Base-by-base conservation (phyloP, 2,329 filamentous ascomycete species). In the Xylariaceae sp. region DNA sequence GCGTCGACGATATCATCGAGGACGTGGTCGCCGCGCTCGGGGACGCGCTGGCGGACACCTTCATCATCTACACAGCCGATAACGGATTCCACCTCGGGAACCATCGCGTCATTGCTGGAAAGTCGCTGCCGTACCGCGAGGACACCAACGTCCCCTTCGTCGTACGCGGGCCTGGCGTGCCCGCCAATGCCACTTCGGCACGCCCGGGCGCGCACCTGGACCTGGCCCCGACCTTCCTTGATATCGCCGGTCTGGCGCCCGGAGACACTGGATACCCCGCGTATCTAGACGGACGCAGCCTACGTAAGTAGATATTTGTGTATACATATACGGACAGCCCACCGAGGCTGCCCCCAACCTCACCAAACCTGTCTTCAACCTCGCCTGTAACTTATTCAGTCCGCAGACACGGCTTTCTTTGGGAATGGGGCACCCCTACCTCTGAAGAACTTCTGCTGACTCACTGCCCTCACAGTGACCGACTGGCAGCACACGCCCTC, bases 1-100 rank as follows among this genome's bases (percentile, higher is more conserved):
- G 55, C 3, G 42, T 60, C 1, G 56, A 60, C 25, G 56, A 59
- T 14, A 54, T 59, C 3, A 41, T 59, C 4, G 45, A 51, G 19
- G 54, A 58, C 31, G 47, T 58, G 1, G 29, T 60, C 1, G 24
- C 39, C 4, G 43, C 40, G 33, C 43, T 59, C 1, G 47, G 54
- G n/a, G 44, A 44, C 7, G 21, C 8, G 21, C 21, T 23, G 21
- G n/a, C 21, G 8, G 21, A n/a, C 8, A 23, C n/a, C 21, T 23
- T 26, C n/a, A n/a, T 43, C 3, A 29, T 43, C n/a, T 43, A 35
- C 15, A 41, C 40, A 12, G 18, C 30, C 3, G 40, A 43, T 14
- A 43, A 43, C 13, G 40, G 38, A 10, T 43, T 31, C 32, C 40
- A 43, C 11, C 34, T 43, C 3, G 40, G 40, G 14, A 33, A 34